phyloP scores from a whole-genome alignment of 169 alveolate genomes.

The Plasmodium adleri region DNA sequence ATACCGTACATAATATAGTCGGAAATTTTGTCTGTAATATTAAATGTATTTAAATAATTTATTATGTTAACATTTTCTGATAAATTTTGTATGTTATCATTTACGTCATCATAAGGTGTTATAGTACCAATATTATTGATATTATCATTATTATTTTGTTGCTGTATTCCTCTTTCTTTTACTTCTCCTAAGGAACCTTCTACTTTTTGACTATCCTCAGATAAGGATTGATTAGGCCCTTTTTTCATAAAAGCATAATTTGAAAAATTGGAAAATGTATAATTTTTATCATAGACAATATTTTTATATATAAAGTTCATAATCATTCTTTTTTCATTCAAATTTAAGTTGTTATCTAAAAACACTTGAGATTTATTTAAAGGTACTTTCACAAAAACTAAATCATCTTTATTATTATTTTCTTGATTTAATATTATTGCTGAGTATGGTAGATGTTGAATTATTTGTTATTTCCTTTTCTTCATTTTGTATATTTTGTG shows the following conservation, averaged over 20 bases:
- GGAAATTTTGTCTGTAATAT: constrained; percentile 29
- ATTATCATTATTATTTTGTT: neutral
- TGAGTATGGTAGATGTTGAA: neutral
- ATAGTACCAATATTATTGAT: too few relatives aligned
- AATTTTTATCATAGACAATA: constrained; percentile 60
- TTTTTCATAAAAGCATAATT: constrained; percentile 43
- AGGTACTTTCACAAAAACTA: constrained; percentile 58
- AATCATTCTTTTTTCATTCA: constrained; percentile 70
- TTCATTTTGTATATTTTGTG: neutral
- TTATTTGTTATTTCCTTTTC: constrained; percentile 5
- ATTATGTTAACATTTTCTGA: constrained; percentile 12
- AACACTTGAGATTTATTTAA: constrained; percentile 65
- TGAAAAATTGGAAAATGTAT: constrained; percentile 48
- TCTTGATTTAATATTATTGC: neutral
- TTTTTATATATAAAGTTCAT: constrained; percentile 64
- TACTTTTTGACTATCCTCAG: too few relatives aligned
- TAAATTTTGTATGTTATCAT: neutral
- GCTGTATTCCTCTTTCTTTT: constrained; percentile 8
- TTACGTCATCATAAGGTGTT: neutral
- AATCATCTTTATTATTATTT: constrained; percentile 22
- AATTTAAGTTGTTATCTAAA: constrained; percentile 34
- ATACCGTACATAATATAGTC: constrained; percentile 59
- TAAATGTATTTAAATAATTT: constrained; percentile 28
- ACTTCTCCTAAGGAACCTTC: too few relatives aligned
- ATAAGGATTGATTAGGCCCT: too few relatives aligned